These are phyloP conservation scores for Saussurea involucrata DNA, from an alignment of 129 eudicot species.

Conservation along the genomic window DNA sequence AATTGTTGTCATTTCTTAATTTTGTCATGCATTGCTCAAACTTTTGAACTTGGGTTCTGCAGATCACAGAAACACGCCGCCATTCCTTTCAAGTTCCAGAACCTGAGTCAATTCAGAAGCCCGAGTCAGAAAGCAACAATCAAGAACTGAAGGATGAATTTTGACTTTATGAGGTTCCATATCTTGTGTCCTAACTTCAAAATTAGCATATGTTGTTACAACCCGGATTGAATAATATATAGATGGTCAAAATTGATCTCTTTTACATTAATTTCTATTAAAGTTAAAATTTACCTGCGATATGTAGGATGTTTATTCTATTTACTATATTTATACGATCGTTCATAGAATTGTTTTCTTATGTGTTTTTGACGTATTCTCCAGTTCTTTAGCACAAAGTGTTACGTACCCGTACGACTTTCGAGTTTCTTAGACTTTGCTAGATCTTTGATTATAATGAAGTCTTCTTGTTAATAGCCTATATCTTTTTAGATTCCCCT, in stretches of 20 bases:
- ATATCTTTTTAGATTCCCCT: too few species aligned
- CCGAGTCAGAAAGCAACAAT: slow-evolving; percentile 26
- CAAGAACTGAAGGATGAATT: slow-evolving; percentile 50
- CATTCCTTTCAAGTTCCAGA: slow-evolving; percentile 71
- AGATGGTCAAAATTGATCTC: neutral
- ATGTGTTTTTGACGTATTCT: slow-evolving; percentile 17
- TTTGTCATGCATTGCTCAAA: neutral
- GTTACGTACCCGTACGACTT: too few species aligned
- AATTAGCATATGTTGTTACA: slow-evolving; percentile 17
- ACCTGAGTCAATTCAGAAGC: slow-evolving; percentile 39
- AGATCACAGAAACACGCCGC: slow-evolving; percentile 76
- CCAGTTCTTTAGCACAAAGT: slow-evolving; percentile 1
- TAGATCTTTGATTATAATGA: too few species aligned
- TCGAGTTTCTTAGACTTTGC: too few species aligned
- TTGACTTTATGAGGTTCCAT: slow-evolving; percentile 21
- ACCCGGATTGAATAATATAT: slow-evolving; percentile 6
- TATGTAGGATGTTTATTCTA: slow-evolving; percentile 12
- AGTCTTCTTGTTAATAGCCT: too few species aligned
- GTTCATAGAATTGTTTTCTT: neutral
- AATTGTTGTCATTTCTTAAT: neutral
- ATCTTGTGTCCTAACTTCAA: slow-evolving; percentile 15
- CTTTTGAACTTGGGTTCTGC: slow-evolving; percentile 17
- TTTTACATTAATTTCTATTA: neutral
- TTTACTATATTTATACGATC: neutral
- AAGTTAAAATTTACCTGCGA: slow-evolving; percentile 21